Conservation (phyloP, 768 basidiomycete genomes). For the Suillus spraguei region DNA sequence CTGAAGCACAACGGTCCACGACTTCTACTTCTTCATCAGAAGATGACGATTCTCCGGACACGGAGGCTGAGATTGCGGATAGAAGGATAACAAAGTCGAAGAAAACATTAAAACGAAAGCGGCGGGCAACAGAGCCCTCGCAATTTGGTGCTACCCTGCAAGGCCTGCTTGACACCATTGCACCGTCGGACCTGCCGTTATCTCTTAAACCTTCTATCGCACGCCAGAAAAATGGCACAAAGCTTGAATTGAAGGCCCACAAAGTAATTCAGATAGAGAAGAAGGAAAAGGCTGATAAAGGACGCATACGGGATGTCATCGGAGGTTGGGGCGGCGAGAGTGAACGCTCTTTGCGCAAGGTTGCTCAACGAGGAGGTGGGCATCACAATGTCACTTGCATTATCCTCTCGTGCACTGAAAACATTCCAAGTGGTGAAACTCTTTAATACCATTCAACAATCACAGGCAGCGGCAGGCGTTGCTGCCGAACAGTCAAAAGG, state of each 20-base stretch:
- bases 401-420: slow-evolving; percentile 4
- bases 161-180: slow-evolving; percentile 68
- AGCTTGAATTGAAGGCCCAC: slow-evolving; percentile 70
- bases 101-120: slow-evolving; percentile 82
- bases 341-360: slow-evolving; percentile 78
- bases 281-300: slow-evolving; percentile 74
- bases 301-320: slow-evolving; percentile 68
- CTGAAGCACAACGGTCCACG: slow-evolving; percentile 6
- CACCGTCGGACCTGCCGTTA: slow-evolving; percentile 70
- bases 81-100: slow-evolving; percentile 65
- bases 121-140: slow-evolving; percentile 72
- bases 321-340: slow-evolving; percentile 90
- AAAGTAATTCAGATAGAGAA: slow-evolving; percentile 71
- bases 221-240: slow-evolving; percentile 72
- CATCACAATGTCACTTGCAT: neutral
- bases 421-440: slow-evolving; percentile 65
- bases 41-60: slow-evolving; percentile 39
- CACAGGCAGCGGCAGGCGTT: slow-evolving; percentile 58
- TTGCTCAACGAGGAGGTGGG: slow-evolving; percentile 83
- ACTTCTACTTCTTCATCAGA: slow-evolving; percentile 14
- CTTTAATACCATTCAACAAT: slow-evolving; percentile 86
- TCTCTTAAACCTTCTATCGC: slow-evolving; percentile 78
- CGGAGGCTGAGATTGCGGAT: slow-evolving; percentile 65
- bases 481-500: slow-evolving; percentile 62
- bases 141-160: slow-evolving; percentile 78